Base-by-base conservation (phyloP, 2,329 filamentous ascomycete species). In the Trichoderma koningiopsis region DNA sequence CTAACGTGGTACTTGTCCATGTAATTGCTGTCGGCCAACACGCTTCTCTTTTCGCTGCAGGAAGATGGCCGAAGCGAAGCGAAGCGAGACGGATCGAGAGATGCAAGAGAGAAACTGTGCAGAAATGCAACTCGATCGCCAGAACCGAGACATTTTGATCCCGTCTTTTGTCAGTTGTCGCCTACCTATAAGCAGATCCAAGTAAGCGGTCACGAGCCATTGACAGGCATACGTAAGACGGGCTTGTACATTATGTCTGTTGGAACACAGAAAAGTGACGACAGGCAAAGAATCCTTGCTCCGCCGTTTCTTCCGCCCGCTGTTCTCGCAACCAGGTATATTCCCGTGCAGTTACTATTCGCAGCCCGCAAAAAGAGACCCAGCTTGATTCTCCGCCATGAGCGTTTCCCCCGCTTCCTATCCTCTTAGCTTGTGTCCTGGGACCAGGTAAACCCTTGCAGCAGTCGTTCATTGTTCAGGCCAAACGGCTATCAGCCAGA, bases 191-290 rank as follows among this genome's bases (percentile, higher is more conserved):
- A 43, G 40, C 40, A 43, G 40, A 43, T 31, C 27, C 49, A 47
- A 31, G n/a, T 67, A 56, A 59, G 40, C 55, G 63, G 29, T 59
- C 63, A 58, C 55, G 63, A 57, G 55, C 63, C n/a, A 49, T 31
- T n/a, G 63, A 52, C 63, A 58, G 35, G 27, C 43, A 52, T 37
- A 40, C 47, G 47, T 55, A 37, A 24, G 29, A 53, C 47, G 60
- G 29, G 24, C 33, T 10, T 5, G 13, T 14, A 5, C 33, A 10
- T 35, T 35, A 13, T 35, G 33, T 35, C 22, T 27, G 29, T n/a
- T 57, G 16, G 27, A 11, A 35, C 33, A 11, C 35, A 59, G 4
- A 29, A 31, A 33, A 55, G 52, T 22, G 47, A 49, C n/a, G n/a
- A 16, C n/a, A 27, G 13, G 13, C 40, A 43, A 8, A 19, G 57